These are phyloP conservation scores for Mallotus japonicus DNA, from an alignment of 441 rosid genomes.

Conservation along the genomic window DNA sequence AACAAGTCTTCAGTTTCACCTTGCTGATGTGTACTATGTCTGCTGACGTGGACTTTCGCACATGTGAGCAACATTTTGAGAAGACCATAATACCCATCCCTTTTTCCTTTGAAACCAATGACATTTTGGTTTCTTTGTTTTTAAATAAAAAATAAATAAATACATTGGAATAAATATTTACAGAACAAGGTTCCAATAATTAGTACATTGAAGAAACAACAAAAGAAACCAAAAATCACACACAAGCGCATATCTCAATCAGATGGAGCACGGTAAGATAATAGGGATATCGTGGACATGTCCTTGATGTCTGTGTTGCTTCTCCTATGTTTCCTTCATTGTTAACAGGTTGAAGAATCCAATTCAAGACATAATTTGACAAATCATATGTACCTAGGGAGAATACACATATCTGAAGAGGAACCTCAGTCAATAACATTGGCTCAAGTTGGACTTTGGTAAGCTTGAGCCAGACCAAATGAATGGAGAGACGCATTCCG, in stretches of 20 bases:
- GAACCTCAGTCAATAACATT: slow-evolving; percentile 50
- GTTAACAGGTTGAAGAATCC: slow-evolving; percentile 44
- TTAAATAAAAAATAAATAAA: slow-evolving; percentile 17
- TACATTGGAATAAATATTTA: slow-evolving; percentile 35
- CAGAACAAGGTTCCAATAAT: slow-evolving; percentile 33
- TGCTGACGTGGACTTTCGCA: no score
- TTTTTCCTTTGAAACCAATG: no score
- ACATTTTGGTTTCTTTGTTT: no score
- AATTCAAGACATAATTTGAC: slow-evolving; percentile 66
- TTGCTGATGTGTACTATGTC: no score
- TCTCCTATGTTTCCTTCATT: slow-evolving; percentile 34
- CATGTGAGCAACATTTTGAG: no score
- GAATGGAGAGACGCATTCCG: slow-evolving; percentile 62
- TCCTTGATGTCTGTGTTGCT: slow-evolving; percentile 45
- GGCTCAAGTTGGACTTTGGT: slow-evolving; percentile 59
- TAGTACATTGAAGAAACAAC: slow-evolving; percentile 17
- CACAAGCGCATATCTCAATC: slow-evolving; percentile 34
- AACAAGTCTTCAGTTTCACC: no score
- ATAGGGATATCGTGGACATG: slow-evolving; percentile 72
- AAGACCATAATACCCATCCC: no score
- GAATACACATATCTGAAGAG: slow-evolving; percentile 71
- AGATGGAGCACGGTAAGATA: slow-evolving; percentile 66
- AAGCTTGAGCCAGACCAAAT: slow-evolving; percentile 81
- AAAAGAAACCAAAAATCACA: not conserved
- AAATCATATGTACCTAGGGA: slow-evolving; percentile 78